Conservation (phyloP, 2,329 filamentous ascomycete genomes). For the Diplodia scrobiculata region DNA sequence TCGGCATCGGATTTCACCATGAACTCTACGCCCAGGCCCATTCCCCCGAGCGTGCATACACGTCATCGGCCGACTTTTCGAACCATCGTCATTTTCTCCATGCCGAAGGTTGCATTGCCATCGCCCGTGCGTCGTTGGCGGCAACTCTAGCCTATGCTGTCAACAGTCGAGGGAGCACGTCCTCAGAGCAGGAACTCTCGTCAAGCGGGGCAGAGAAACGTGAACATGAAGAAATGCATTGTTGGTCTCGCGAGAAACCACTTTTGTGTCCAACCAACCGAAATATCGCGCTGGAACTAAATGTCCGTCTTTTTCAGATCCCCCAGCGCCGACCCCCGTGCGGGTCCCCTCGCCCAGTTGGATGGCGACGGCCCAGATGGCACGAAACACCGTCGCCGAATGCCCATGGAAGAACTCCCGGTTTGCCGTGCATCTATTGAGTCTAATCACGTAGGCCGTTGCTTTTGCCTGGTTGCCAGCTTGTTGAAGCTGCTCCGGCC, state of each 20-base stretch:
- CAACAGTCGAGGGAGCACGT: too few species aligned
- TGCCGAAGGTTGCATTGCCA: too few species aligned
- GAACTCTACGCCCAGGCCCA: neutral
- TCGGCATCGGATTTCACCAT: neutral
- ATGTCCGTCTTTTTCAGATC: conserved; percentile 10
- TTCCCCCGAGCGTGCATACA: neutral
- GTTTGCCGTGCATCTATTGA: conserved; percentile 28
- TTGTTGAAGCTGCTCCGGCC: conserved; percentile 17
- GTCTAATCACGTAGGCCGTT: conserved; percentile 22
- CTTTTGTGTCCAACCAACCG: conserved; percentile 24
- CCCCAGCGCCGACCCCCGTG: conserved; percentile 21
- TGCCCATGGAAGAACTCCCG: conserved; percentile 26
- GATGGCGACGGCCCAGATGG: conserved; percentile 22
- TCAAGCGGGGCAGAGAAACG: neutral
- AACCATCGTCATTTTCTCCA: neutral
- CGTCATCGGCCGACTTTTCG: neutral
- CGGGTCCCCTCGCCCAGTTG: conserved; percentile 7
- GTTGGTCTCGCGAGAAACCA: conserved; percentile 15
- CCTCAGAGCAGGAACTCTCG: neutral
- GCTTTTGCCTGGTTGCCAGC: conserved; percentile 13
- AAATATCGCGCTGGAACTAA: conserved; percentile 24
- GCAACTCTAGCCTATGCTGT: too few species aligned
- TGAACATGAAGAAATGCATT: conserved; percentile 22
- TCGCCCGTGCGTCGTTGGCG: too few species aligned
- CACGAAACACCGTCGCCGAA: conserved; percentile 28